These are phyloP conservation scores for Bipolaris gigantea DNA, from an alignment of 2,329 filamentous ascomycete species.

Conservation along the genomic window DNA sequence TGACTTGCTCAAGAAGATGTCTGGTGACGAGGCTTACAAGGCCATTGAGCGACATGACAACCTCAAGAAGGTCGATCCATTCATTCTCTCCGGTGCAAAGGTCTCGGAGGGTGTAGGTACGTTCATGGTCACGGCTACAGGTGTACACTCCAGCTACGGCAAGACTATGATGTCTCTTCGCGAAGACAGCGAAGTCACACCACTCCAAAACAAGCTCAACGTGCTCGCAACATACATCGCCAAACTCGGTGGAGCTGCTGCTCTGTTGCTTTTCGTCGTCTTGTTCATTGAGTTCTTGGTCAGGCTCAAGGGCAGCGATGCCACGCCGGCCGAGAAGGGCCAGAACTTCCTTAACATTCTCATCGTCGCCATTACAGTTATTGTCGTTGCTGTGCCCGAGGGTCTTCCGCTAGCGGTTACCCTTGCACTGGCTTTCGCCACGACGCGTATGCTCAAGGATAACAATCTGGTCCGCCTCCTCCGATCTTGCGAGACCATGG, in stretches of 20 bases:
- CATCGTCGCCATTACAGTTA: constrained; percentile 66
- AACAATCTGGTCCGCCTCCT: constrained; percentile 71
- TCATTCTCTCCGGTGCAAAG: constrained; percentile 85
- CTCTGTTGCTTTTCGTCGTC: constrained; percentile 78
- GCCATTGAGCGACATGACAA: constrained; percentile 64
- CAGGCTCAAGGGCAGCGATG: constrained; percentile 58
- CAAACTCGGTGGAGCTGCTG: constrained; percentile 76
- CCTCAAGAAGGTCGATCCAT: constrained; percentile 72
- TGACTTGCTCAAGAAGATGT: constrained; percentile 69
- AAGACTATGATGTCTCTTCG: constrained; percentile 78
- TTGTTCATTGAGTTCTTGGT: constrained; percentile 85
- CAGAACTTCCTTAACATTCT: constrained; percentile 68
- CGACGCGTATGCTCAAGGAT: constrained; percentile 68
- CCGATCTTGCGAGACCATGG: constrained; percentile 71
- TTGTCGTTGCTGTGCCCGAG: constrained; percentile 71
- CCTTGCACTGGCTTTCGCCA: constrained; percentile 67
- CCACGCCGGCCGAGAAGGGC: constrained; percentile 71
- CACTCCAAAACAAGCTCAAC: constrained; percentile 76
- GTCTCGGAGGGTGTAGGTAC: constrained; percentile 75
- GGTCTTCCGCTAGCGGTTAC: constrained; percentile 69
- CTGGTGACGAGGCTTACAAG: constrained; percentile 66
- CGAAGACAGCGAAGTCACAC: constrained; percentile 76
- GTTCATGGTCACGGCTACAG: constrained; percentile 74
- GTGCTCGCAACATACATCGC: constrained; percentile 77
- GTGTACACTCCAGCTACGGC: constrained; percentile 73